A percentile compares a stretch with the other conserved stretches of the same genome.
phyloP scores from a whole-genome alignment of 352 stramenopile species.

The Pythium rhizo-oryzae region DNA sequence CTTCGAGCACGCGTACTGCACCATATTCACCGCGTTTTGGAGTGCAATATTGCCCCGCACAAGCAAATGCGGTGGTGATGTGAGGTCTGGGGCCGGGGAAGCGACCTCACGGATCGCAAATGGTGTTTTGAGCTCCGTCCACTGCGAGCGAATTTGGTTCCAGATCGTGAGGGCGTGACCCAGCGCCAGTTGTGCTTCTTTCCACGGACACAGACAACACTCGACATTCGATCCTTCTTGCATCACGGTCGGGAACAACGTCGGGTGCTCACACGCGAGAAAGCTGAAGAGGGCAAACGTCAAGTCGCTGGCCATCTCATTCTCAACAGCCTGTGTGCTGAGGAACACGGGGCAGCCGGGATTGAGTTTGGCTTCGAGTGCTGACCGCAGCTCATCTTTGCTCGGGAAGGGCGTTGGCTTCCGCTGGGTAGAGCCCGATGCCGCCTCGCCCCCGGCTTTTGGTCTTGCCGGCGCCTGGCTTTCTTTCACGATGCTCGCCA shows the following conservation, averaged over 20 bases:
- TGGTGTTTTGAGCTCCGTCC: conserved; percentile 59
- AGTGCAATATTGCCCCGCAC: conserved; percentile 58
- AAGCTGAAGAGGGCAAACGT: conserved; percentile 66
- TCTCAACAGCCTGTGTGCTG: conserved; percentile 37
- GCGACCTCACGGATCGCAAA: conserved; percentile 59
- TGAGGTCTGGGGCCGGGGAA: conserved; percentile 45
- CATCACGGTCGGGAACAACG: conserved; percentile 26
- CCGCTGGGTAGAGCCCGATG: not conserved
- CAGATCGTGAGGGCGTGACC: conserved; percentile 50
- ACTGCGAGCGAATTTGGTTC: conserved; percentile 50
- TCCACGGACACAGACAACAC: conserved; percentile 43
- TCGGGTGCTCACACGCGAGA: conserved; percentile 59
- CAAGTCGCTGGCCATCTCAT: conserved; percentile 47
- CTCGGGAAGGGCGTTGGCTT: conserved; percentile 36
- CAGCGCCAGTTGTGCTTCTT: conserved; percentile 52
- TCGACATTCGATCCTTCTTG: conserved; percentile 1
- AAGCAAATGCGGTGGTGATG: conserved; percentile 43
- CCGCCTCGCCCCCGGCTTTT: not conserved
- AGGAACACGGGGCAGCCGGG: conserved; percentile 50
- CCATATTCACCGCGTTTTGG: conserved; percentile 74
- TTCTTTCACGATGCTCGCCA: not conserved
- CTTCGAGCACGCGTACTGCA: conserved; percentile 73
- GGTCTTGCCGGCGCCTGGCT: not conserved
- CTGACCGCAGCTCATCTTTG: conserved; percentile 42
- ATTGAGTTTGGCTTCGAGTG: conserved; percentile 41